phyloP scores from a whole-genome alignment of 75 land plant genomes.

The Pinus taeda region DNA sequence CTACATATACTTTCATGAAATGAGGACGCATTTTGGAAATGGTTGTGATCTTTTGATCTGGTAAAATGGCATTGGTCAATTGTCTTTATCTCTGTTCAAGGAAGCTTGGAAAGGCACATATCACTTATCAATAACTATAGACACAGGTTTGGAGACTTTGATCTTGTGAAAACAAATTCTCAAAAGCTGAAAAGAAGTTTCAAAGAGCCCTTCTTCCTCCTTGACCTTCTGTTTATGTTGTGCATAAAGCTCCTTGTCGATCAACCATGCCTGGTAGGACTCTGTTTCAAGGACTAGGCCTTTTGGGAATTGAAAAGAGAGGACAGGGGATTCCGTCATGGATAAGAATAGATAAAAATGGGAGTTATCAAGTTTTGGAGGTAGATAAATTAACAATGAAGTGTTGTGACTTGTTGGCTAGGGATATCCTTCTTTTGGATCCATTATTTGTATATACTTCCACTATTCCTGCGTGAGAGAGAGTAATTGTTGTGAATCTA shows the following conservation, averaged over 20 bases:
- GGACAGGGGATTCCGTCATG: conserved; percentile 85
- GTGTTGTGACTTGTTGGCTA: conserved; percentile 93
- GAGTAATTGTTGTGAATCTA: conserved; percentile 92
- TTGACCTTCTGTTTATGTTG: conserved; percentile 28
- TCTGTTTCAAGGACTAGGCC: conserved; percentile 68
- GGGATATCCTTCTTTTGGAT: conserved; percentile 90
- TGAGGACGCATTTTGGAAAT: not conserved
- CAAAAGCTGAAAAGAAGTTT: not conserved
- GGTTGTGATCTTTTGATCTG: not conserved
- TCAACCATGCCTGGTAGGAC: conserved; percentile 27
- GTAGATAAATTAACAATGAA: conserved; percentile 95
- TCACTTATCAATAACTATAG: not conserved
- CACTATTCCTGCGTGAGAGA: conserved; percentile 91
- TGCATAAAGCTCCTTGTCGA: conserved; percentile 12
- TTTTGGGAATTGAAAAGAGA: conserved; percentile 72
- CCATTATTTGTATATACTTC: conserved; percentile 95
- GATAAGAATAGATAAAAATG: conserved; percentile 90
- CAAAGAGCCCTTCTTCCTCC: conserved; percentile 59
- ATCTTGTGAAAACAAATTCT: not conserved
- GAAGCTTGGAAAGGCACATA: not conserved
- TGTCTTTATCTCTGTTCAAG: not conserved
- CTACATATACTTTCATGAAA: not conserved
- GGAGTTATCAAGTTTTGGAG: conserved; percentile 72
- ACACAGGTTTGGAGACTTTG: not conserved
- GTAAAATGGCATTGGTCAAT: not conserved